A percentile compares a stretch with the other conserved stretches of the same genome.
Evolutionary conservation across 2,329 filamentous ascomycete species (phyloP).

Genomic region (Cercospora sp.): DNA sequence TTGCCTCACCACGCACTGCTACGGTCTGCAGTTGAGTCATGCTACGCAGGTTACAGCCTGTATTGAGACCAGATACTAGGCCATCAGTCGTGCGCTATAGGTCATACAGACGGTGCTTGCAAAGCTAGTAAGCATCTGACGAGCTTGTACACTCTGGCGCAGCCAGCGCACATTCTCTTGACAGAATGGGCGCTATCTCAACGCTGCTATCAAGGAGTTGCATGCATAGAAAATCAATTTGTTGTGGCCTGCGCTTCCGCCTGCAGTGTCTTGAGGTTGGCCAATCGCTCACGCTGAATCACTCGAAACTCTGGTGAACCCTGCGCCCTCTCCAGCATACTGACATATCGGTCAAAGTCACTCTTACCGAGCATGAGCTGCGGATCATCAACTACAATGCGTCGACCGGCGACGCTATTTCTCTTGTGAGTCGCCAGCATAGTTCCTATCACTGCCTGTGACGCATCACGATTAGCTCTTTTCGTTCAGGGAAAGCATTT

Average conservation of each 20-base stretch:
- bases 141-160: background rate
- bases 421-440: background rate
- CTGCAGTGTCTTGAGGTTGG: background rate
- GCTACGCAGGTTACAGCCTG: background rate
- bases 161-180: background rate
- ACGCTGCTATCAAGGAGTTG: background rate
- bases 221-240: background rate
- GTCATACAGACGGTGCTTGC: background rate
- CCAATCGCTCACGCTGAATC: background rate
- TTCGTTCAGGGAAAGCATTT: background rate
- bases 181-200: background rate
- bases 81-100: background rate
- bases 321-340: background rate
- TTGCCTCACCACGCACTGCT: background rate
- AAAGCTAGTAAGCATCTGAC: background rate
- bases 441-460: background rate
- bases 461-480: background rate
- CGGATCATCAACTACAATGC: background rate
- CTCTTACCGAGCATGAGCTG: background rate
- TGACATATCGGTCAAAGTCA: background rate
- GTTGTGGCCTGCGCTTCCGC: background rate
- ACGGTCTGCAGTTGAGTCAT: background rate
- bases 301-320: background rate
- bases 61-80: background rate
- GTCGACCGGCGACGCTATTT: background rate